These are phyloP conservation scores for Suhomyces yuchorum DNA, from an alignment of 1,139 yeast genomes.

Conservation along the genomic window DNA sequence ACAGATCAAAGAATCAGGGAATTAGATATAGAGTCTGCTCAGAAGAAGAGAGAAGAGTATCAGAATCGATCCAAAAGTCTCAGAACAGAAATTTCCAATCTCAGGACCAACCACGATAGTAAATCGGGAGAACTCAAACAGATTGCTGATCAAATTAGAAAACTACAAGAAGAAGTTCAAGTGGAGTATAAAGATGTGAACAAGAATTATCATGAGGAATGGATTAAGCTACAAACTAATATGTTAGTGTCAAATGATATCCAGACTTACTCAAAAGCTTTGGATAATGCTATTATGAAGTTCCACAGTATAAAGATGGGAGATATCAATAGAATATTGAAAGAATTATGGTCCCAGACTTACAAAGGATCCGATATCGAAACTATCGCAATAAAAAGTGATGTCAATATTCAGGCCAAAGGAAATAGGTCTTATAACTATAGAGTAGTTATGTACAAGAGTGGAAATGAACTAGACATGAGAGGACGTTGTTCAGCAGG, in stretches of 20 bases:
- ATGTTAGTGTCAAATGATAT: constrained; percentile 82
- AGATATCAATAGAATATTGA: constrained; percentile 84
- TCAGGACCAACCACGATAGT: constrained; percentile 73
- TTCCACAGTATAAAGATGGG: constrained; percentile 91
- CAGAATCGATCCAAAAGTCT: constrained; percentile 58
- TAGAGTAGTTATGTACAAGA: constrained; percentile 93
- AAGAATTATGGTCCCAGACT: constrained; percentile 91
- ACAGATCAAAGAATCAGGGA: constrained; percentile 31
- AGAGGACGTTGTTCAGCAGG: constrained; percentile 98
- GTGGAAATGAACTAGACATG: constrained; percentile 93
- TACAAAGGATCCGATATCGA: constrained; percentile 96
- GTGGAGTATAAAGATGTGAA: constrained; percentile 75
- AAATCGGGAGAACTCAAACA: constrained; percentile 86
- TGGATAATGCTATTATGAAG: constrained; percentile 92
- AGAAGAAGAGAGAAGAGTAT: constrained; percentile 61
- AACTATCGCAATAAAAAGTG: constrained; percentile 83
- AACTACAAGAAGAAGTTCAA: constrained; percentile 57
- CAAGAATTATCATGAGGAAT: constrained; percentile 63
- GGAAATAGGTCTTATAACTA: constrained; percentile 82
- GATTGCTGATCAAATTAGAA: constrained; percentile 68
- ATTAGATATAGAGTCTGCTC: constrained; percentile 61
- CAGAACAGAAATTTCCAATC: constrained; percentile 54
- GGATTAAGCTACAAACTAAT: constrained; percentile 77
- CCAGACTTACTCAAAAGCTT: constrained; percentile 76
- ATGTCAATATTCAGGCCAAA: constrained; percentile 59